phyloP scores from a whole-genome alignment of 768 basidiomycete species.

The Podaxis pistillaris region DNA sequence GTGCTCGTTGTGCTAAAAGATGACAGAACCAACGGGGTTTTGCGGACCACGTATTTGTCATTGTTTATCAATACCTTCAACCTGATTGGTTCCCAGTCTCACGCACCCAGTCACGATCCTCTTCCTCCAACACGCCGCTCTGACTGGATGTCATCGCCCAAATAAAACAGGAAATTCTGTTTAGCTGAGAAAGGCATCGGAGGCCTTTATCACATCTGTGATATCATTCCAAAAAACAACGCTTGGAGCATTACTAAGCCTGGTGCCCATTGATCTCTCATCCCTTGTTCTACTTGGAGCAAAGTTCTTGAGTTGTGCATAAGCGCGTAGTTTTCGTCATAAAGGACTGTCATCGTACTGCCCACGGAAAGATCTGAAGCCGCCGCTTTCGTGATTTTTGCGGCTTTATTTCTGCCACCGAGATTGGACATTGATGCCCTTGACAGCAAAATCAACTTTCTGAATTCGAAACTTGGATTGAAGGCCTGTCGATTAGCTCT shows the following conservation, averaged over 20 bases:
- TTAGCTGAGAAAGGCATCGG: no score
- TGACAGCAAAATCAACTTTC: no score
- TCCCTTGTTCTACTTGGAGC: slow-evolving; percentile 1
- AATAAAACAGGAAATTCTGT: no score
- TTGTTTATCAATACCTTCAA: slow-evolving; percentile 5
- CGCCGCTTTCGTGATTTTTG: not conserved
- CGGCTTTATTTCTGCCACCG: not conserved
- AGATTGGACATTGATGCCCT: no score
- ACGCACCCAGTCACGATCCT: not conserved
- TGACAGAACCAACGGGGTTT: slow-evolving; percentile 26
- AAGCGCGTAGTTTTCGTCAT: not conserved
- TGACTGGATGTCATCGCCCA: no score
- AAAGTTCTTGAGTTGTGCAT: not conserved
- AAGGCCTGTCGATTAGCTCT: no score
- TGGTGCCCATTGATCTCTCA: not conserved
- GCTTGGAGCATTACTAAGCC: not conserved
- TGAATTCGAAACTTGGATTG: no score
- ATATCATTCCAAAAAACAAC: not conserved
- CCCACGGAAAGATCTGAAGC: not conserved
- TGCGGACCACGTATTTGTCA: slow-evolving; percentile 20
- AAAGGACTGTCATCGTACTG: not conserved
- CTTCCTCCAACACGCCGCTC: no score
- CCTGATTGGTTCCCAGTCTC: not conserved
- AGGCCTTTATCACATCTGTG: not conserved
- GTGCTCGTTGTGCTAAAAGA: slow-evolving; percentile 31